A percentile compares a stretch with the other conserved stretches of the same genome.
Conservation (phyloP, 768 basidiomycete genomes). For the Collybia mongolica region DNA sequence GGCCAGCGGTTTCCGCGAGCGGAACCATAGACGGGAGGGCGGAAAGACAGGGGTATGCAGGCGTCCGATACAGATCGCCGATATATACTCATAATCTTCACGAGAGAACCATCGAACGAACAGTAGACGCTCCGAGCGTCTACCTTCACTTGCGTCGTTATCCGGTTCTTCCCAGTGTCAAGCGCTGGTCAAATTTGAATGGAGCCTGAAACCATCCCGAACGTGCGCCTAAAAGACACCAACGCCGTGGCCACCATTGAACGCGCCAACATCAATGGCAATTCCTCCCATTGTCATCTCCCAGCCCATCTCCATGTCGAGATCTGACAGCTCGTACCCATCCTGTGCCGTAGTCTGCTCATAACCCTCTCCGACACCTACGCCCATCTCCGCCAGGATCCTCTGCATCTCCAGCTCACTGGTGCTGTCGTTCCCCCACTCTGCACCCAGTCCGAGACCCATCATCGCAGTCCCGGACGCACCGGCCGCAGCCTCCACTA, state of each 20-base stretch:
- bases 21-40: not conserved
- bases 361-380: not conserved
- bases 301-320: slow-evolving; percentile 12
- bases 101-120: too few species aligned
- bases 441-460: slow-evolving; percentile 4
- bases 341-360: not conserved
- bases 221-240: slow-evolving; percentile 11
- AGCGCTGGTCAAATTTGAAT: not conserved
- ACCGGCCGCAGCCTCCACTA: slow-evolving; percentile 5
- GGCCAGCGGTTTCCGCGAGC: not conserved
- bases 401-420: not conserved
- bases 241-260: slow-evolving; percentile 7
- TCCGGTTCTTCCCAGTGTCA: not conserved
- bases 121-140: too few species aligned
- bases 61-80: not conserved
- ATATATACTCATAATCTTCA: not conserved
- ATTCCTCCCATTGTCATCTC: slow-evolving; percentile 8
- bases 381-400: slow-evolving; percentile 4
- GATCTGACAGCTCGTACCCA: slow-evolving; percentile 17
- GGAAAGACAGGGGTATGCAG: not conserved
- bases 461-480: not conserved
- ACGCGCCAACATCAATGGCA: slow-evolving; percentile 3
- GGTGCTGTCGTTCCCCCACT: not conserved
- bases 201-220: not conserved
- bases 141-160: too few species aligned